Evolutionary conservation across 208 protist species (phyloP), one percentile per base, ranked within the genome.

Genomic region (Acanthamoeba royreba): DNA sequence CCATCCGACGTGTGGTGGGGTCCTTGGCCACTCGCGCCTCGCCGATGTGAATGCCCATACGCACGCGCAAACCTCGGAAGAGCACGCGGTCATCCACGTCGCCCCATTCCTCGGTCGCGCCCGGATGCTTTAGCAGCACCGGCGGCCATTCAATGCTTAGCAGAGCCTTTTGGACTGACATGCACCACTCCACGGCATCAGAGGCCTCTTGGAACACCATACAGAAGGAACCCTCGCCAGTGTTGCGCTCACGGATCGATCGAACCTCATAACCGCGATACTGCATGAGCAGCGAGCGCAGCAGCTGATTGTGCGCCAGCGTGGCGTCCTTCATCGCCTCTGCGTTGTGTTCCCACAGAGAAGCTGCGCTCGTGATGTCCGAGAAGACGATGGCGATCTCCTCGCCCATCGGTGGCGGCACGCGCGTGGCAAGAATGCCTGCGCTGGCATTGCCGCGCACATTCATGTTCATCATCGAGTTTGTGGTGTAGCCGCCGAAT

Each of bases 311-410:
- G 86, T 92, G 86, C 5, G 9, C n/a, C 4, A 92, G 86, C 4
- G 86, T 92, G 86, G 86, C 86, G 43, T 92, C 86, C n/a, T 52
- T 45, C 86, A 92, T 92, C 28, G 86, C 86, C 55, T 79, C 49
- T 15, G 86, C 35, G 58, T 92, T 9, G 40, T 55, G 52, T 15
- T 72, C 86, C 86, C 86, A 92, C 17, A 92, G 86, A 4, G 86
- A 66, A 5, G 86, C 86, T 25, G 86, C 86, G 40, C 86, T 52
- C 9, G 35, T 45, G 86, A 92, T 92, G 86, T 92, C 86, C 40
- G 55, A 52, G 61, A 92, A 92, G 17, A 92, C 58, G 42, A 92
- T 92, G 49, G 86, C 31, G 19, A 89, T 45, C 11, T 77, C 31
- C 31, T 40, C 81, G 31, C 69, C 69, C 13, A 42, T 25, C 8